Evolutionary conservation across 2,329 filamentous ascomycete genomes (phyloP).

Genomic region (Akanthomyces muscarius): DNA sequence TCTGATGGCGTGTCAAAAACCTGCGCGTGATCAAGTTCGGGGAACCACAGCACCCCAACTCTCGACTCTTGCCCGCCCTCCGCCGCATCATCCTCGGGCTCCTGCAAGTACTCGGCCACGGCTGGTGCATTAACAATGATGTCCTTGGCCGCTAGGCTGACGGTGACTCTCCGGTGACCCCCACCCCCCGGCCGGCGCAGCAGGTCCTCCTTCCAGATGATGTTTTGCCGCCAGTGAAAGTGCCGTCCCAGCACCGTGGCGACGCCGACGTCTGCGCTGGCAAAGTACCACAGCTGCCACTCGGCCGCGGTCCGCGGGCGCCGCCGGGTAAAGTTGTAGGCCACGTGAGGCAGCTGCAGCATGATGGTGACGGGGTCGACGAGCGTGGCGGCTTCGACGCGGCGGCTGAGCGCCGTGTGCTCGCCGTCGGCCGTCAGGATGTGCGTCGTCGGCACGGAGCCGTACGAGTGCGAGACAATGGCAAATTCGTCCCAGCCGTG

Average conservation of each 20-base stretch:
- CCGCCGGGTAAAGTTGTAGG: constrained; percentile 65
- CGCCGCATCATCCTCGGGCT: constrained; percentile 15
- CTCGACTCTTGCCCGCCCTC: constrained; percentile 28
- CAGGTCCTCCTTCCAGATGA: constrained; percentile 66
- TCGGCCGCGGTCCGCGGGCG: constrained; percentile 57
- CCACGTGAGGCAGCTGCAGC: constrained; percentile 65
- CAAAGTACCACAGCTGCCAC: constrained; percentile 68
- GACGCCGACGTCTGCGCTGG: constrained; percentile 62
- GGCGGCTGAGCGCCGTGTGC: constrained; percentile 39
- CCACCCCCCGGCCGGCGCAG: constrained; percentile 23
- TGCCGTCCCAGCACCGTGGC: constrained; percentile 60
- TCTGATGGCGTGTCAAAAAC: constrained; percentile 44
- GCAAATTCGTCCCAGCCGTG: constrained; percentile 58
- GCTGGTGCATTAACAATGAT: constrained; percentile 59
- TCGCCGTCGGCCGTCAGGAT: constrained; percentile 44
- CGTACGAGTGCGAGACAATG: constrained; percentile 61
- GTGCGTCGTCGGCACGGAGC: constrained; percentile 59
- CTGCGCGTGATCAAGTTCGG: constrained; percentile 60
- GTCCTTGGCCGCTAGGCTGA: constrained; percentile 57
- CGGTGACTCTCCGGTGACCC: constrained; percentile 43
- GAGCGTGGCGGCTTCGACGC: constrained; percentile 46
- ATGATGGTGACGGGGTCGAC: constrained; percentile 63
- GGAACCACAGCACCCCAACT: constrained; percentile 58
- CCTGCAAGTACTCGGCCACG: constrained; percentile 53
- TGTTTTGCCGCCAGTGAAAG: constrained; percentile 70